Evolutionary conservation across 371 early-diverging fungal genomes (phyloP).

Genomic region (Lichtheimia hyalospora): DNA sequence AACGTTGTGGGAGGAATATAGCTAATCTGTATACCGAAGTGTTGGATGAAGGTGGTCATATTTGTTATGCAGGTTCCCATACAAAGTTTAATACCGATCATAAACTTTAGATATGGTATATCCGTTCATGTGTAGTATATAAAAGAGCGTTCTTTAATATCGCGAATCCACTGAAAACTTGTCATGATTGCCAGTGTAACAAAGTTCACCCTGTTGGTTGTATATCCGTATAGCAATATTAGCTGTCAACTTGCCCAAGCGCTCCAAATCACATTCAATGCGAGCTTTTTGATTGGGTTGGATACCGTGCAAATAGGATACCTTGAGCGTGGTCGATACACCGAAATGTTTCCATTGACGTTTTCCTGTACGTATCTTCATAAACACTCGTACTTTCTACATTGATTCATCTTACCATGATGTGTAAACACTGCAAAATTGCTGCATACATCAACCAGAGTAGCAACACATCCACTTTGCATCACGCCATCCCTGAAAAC

Average conservation of each 20-base stretch:
- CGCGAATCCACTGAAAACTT: conserved; percentile 31
- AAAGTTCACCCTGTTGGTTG: conserved; percentile 23
- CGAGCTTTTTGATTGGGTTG: conserved; percentile 26
- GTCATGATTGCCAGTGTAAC: conserved; percentile 41
- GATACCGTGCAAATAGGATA: conserved; percentile 34
- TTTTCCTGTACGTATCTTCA: conserved; percentile 12
- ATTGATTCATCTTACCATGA: conserved; percentile 11
- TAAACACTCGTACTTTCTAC: too few relatives aligned
- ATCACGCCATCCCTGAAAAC: conserved; percentile 23
- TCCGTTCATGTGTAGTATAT: too few relatives aligned
- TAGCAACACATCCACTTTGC: conserved; percentile 49
- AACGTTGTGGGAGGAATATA: conserved; percentile 32
- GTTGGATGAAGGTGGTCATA: conserved; percentile 22
- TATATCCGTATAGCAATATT: conserved; percentile 38
- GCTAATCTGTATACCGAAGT: conserved; percentile 38
- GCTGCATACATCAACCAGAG: conserved; percentile 45
- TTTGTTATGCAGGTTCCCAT: conserved; percentile 43
- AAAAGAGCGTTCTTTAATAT: too few relatives aligned
- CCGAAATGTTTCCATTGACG: conserved; percentile 29
- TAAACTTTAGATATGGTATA: too few relatives aligned
- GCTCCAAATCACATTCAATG: conserved; percentile 37
- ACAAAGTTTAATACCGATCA: conserved; percentile 35
- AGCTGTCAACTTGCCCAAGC: conserved; percentile 33
- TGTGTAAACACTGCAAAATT: conserved; percentile 29
- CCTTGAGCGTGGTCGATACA: conserved; percentile 38